Evolutionary conservation across 805 yeast genomes (phyloP), one percentile per base, ranked within the genome.

Genomic region (Sugiyamaella marilandica): DNA sequence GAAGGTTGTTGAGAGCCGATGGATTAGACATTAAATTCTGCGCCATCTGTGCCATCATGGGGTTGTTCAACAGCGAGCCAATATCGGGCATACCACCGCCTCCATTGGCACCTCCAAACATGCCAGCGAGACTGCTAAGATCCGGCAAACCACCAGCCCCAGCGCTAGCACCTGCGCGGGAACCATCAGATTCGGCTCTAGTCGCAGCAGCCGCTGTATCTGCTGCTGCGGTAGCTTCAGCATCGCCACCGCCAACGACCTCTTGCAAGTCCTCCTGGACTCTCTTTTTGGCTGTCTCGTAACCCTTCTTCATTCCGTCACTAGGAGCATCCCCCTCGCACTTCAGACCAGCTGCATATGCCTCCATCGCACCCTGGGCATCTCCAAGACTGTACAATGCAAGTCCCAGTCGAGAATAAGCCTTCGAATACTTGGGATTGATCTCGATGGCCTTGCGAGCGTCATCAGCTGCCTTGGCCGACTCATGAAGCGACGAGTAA

Each of bases 351-450:
- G 77, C 78, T 70, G 87, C 83, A 72, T 94, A 94, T 29, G 98
- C 97, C 46, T 89, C 85, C 75, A 90, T 75, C 10, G 99, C 81
- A 49, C 85, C 96, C 70, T 86, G 83, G 54, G 92, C 83, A 66
- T 91, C 92, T n/a, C 96, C 96, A 55, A 86, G 75, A n/a, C 97
- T 96, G 69, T 85, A 92, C 66, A 85, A 82, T 3, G 99, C 98
- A 62, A 91, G 81, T 2, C 98, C 99, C 60, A 94, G 76, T 70
- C 99, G 84, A 5, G 97, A 87, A 77, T 90, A 94, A 10, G 96
- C 97, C 74, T 92, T 91, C 32, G 96, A 83, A 63, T 88, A 94
- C 5, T 74, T 63, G 50, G 97, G 85, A 65, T 92, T 90, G 49
- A 83, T 73, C 55, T 80, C 78, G 53, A 89, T 83, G 41, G 99